A percentile compares a stretch with the other conserved stretches of the same genome.
Evolutionary conservation across 208 protist genomes (phyloP).

Genomic region (Trypanosoma platydactyli): DNA sequence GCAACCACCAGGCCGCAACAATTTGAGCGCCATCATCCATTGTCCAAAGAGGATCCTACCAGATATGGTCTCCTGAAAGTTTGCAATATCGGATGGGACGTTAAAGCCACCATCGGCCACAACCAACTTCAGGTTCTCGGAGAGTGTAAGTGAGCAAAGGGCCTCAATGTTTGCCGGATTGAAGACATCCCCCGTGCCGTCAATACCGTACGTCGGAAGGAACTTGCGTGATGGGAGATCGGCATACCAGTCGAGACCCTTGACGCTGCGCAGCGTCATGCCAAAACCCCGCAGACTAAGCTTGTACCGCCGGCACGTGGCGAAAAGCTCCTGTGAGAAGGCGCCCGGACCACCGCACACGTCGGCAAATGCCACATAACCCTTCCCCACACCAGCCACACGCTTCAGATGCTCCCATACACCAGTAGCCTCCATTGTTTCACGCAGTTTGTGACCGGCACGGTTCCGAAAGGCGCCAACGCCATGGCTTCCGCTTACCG

Average conservation of each 20-base stretch:
- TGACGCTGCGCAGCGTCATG: constrained; percentile 73
- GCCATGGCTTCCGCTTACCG: constrained; percentile 37
- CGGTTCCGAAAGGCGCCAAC: constrained; percentile 69
- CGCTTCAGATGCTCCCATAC: constrained; percentile 60
- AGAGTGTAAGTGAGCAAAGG: constrained; percentile 45
- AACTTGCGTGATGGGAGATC: constrained; percentile 49
- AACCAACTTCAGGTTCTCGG: constrained; percentile 56
- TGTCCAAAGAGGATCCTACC: constrained; percentile 85
- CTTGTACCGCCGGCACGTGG: constrained; percentile 32
- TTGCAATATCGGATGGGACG: constrained; percentile 61
- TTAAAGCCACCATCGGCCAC: constrained; percentile 92
- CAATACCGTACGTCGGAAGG: constrained; percentile 74
- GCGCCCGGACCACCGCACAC: constrained; percentile 90
- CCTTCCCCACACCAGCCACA: constrained; percentile 22
- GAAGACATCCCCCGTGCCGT: constrained; percentile 87
- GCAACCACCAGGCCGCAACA: constrained; percentile 61
- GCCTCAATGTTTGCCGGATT: constrained; percentile 77
- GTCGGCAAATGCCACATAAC: constrained; percentile 72
- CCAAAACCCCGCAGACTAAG: constrained; percentile 72
- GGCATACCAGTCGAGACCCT: constrained; percentile 81
- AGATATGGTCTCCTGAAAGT: constrained; percentile 90
- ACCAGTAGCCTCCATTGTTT: constrained; percentile 75
- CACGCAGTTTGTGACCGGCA: constrained; percentile 90
- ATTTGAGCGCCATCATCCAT: constrained; percentile 75
- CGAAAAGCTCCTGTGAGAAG: constrained; percentile 83